Evolutionary conservation across 495 filamentous ascomycete species (phyloP), one percentile per base, ranked within the genome.

Genomic region (Aspergillus sclerotioniger): DNA sequence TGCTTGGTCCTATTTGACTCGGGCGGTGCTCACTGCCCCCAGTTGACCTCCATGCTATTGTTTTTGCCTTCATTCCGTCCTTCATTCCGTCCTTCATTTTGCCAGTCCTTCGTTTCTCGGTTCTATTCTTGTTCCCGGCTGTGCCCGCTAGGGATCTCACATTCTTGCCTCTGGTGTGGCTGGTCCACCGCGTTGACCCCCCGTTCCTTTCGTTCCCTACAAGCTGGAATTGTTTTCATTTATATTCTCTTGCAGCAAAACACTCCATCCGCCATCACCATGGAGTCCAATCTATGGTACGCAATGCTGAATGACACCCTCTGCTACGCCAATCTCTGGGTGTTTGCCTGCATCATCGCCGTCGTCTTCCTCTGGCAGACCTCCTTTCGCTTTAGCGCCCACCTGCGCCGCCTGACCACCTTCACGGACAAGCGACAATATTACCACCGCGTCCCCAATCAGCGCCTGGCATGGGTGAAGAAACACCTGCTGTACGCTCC

Each of bases 401-500:
- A 50, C 31, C 47, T 50, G 15, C 47, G 47, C 0, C 47, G 47
- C 28, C 47, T 50, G 47, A 25, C 47, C 28, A 50, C 20, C 47
- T 50, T 50, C 47, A 50, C 47, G 13, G 47, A 50, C 47, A 4
- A 8, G 6, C 16, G 15, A 3, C 47, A 50, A 28, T 12, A 15
- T 1, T 50, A 31, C 25, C 47, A 50, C 25, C 47, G 25, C 13
- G 13, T 50, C 8, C 28, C 47, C 12, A n/a, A 32, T 12, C 16
- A 10, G 9, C 25, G 25, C 5, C 25, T 50, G 25, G 17, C 47
- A 12, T 50, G 47, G 47, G 10, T 50, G 25, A 50, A 50, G 47
- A 28, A 28, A 28, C 79, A 90, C 62, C 50, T 94, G 6, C 71
- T 90, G 1, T 89, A 90, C 61, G 81, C 90, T 1, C 91, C 90